Base-by-base conservation (phyloP, 192 early-diverging fungal genomes). In the Rhizophagus sp. region DNA sequence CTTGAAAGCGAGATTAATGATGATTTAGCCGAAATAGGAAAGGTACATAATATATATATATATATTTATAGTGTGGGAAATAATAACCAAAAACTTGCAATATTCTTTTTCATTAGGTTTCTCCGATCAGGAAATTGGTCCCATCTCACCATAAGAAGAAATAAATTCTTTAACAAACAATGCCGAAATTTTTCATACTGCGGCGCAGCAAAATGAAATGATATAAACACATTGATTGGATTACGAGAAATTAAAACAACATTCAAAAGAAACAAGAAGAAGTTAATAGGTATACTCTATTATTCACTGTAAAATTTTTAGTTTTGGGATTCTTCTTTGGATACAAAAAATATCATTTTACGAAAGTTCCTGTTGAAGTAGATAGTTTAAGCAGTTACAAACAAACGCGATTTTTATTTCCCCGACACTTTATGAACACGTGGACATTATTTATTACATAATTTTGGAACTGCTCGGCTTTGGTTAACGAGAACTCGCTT, bases 21-120 rank as follows among this genome's bases (percentile, higher is more conserved):
- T 24, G 74, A 76, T 63, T 63, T 76, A 39, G 57, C 62, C 22
- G 74, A 76, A 76, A 76, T 76, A 41, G 62, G 67, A 30, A 36
- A 36, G 36, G 67, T 69, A 41, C 8, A 10, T 15, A 69, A 36
- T 36, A 36, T 36, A 22, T 22, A 57, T 6, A 22, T 30, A 30
- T 30, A 30, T 30, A 30, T 30, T 1, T 30, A 30, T 30, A 30
- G 30, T 30, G 3, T 19, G 11, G 10, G 44, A 57, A 57, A 57
- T 57, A 57, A 57, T 50, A 19, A 22, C 22, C 19, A 15, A 5
- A 17, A 57, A 57, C 15, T 4, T 4, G 15, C 30, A 30, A 2
- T 22, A 22, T 57, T 57, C 19, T 19, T 57, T 22, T 57, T 57
- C 19, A 1, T 19, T 22, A 57, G 52, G 52, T 57, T 57, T 19